Base-by-base conservation (phyloP, 257 asterid species). In the Nicotiana tomentosiformis region DNA sequence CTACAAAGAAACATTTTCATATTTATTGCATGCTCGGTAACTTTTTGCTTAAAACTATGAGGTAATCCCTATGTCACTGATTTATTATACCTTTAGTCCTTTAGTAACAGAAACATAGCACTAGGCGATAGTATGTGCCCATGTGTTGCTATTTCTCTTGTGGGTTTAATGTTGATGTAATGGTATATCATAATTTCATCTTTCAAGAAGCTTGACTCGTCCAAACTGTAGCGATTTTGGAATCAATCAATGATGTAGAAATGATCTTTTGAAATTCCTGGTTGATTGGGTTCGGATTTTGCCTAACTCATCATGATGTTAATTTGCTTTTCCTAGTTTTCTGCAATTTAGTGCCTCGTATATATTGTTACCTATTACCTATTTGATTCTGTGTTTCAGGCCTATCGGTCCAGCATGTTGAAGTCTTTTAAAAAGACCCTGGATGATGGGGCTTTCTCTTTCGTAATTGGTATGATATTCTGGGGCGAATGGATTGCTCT, bases 371-470 rank as follows among this genome's bases (percentile, higher is more conserved):
- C 55, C 33, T 72, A 72, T 72, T 35, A 5, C 49, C 49, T 39
- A 43, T 15, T 33, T 49, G 80, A 49, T 15, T 74, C 29, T 84
- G 33, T 84, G 33, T 83, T 70, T 85, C 93, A 96, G 99, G 98
- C 97, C 86, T 96, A 96, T 87, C 94, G 99, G 83, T 86, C 97
- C 85, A 96, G 98, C 93, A 96, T 96, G 99, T 84, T 96, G 97
- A 94, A 93, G 94, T 95, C 99, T 77, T 96, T 96, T 84, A 96
- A 89, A 81, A 96, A 93, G 97, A 93, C 98, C 92, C 97, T 94
- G 82, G 98, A 91, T 87, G 99, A 93, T 80, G 98, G 99, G 88
- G 90, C 85, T 86, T 96, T 93, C 93, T 92, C 96, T 88, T 94
- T 96, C 86, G 91, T 96, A 87, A 96, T 96, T 84, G 98, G 98